Evolutionary conservation across 345 rosid species (phyloP).

Genomic region (Heritiera littoralis): DNA sequence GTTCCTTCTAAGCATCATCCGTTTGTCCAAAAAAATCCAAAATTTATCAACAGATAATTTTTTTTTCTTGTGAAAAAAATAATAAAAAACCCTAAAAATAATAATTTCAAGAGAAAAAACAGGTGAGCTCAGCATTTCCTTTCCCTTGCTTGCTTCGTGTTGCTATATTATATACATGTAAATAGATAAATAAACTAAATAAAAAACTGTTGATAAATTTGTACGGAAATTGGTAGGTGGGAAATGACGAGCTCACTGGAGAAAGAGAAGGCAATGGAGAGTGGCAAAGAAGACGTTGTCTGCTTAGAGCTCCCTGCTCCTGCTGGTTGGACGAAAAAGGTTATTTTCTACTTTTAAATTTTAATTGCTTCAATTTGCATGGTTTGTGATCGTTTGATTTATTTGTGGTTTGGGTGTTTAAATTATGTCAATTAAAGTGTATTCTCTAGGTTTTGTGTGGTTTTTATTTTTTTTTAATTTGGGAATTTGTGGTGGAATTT

Average conservation of each 20-base stretch:
- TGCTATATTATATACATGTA: not conserved
- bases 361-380: not conserved
- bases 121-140: not conserved
- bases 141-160: not conserved
- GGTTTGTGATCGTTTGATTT: not conserved
- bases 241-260: slow-evolving; percentile 29
- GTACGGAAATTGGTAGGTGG: slow-evolving; percentile 27
- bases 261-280: not conserved
- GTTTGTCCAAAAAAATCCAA: not conserved
- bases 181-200: not conserved
- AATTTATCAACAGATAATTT: not conserved
- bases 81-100: not conserved
- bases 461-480: not conserved
- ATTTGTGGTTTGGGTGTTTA: not conserved
- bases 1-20: not conserved
- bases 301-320: slow-evolving; percentile 38
- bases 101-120: not conserved
- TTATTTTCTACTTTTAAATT: not conserved
- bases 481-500: slow-evolving; percentile 3
- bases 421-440: not conserved
- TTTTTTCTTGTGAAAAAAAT: not conserved
- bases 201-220: not conserved
- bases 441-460: not conserved
- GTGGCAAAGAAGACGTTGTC: slow-evolving; percentile 15
- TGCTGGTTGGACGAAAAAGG: slow-evolving; percentile 45